These are phyloP conservation scores for Termitomyces sp. DNA, from an alignment of 768 basidiomycete species.

Conservation along the genomic window DNA sequence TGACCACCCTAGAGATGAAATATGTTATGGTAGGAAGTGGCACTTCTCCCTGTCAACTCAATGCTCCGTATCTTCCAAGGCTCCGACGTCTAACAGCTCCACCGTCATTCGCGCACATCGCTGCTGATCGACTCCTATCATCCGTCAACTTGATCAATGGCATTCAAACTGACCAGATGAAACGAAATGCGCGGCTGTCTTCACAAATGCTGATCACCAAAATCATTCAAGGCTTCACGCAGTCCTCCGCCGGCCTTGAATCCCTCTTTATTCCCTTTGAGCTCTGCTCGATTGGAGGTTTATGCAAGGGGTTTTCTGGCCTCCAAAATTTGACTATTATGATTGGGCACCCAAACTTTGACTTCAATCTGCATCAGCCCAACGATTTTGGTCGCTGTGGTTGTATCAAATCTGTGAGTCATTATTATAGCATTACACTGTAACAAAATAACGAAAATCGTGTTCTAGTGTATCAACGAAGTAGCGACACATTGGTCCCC, in stretches of 20 bases:
- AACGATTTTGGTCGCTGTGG: not conserved
- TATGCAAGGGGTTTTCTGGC: conserved; percentile 1
- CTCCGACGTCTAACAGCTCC: conserved; percentile 5
- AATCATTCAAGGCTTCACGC: not conserved
- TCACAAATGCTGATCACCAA: not conserved
- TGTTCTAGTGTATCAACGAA: not conserved
- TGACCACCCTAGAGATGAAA: conserved; percentile 3
- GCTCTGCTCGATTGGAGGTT: not conserved
- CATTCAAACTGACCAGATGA: not conserved
- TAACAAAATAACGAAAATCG: not conserved
- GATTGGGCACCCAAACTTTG: not conserved
- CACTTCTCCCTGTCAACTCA: not conserved
- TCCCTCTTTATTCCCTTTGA: conserved; percentile 2
- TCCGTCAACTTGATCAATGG: conserved; percentile 3
- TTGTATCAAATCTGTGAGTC: not conserved
- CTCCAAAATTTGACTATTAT: conserved; percentile 1
- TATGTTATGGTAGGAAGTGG: not conserved
- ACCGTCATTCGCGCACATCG: not conserved
- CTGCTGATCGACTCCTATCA: conserved; percentile 4
- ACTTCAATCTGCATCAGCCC: too few relatives aligned
- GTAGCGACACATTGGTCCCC: conserved; percentile 6
- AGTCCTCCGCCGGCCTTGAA: not conserved
- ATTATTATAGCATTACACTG: not conserved
- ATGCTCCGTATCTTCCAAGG: conserved; percentile 6
- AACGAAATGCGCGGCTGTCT: not conserved